These are phyloP conservation scores for Ceratobasidium sp. DNA, from an alignment of 1,284 basidiomycete species.

Conservation along the genomic window DNA sequence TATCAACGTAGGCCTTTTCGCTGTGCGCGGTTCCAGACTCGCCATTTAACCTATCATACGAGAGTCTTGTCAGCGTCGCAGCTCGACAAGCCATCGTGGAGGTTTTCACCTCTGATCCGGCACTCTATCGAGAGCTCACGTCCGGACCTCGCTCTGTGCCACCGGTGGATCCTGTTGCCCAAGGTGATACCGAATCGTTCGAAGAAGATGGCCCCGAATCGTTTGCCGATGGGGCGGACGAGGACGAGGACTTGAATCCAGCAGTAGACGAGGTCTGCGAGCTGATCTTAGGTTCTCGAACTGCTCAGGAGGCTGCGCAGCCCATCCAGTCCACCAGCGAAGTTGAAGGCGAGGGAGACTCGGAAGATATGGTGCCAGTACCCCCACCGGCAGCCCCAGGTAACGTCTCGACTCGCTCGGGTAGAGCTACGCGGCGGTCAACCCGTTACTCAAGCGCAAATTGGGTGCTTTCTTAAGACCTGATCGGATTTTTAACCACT, in stretches of 20 bases:
- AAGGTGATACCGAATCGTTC: too few species aligned
- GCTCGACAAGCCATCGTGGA: slow-evolving; percentile 22
- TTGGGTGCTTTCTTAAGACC: background rate
- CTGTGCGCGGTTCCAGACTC: slow-evolving; percentile 24
- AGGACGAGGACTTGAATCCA: slow-evolving; percentile 1
- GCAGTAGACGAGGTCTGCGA: background rate
- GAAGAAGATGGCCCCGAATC: background rate
- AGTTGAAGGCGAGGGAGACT: background rate
- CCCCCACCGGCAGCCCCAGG: background rate
- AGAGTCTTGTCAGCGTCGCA: slow-evolving; percentile 44
- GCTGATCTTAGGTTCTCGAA: background rate
- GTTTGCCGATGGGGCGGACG: background rate
- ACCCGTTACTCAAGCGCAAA: background rate
- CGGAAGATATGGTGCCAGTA: background rate
- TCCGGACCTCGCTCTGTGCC: background rate
- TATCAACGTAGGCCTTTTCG: slow-evolving; percentile 46
- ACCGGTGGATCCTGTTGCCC: background rate
- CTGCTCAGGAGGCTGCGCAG: background rate
- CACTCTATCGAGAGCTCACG: background rate
- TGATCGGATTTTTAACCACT: too few species aligned
- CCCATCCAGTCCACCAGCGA: background rate
- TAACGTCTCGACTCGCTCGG: background rate
- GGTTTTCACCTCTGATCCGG: slow-evolving; percentile 17
- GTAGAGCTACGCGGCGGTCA: background rate
- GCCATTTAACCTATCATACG: slow-evolving; percentile 47